Conservation (phyloP, 1,284 basidiomycete genomes). For the Cutaneotrichosporon sp. region DNA sequence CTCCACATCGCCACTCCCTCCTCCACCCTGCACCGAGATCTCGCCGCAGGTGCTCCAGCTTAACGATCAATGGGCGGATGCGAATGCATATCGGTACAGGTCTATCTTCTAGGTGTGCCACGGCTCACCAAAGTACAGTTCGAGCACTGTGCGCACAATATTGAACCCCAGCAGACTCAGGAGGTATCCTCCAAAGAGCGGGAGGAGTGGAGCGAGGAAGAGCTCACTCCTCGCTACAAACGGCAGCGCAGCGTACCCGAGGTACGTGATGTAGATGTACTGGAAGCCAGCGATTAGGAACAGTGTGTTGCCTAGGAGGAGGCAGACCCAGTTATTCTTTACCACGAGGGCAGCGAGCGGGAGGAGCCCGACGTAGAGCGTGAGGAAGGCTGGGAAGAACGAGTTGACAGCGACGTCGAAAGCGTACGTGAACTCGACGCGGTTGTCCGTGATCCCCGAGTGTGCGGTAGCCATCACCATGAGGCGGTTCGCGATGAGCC, state of each 20-base stretch:
- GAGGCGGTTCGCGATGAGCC: slow-evolving; percentile 74
- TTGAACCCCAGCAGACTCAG: slow-evolving; percentile 87
- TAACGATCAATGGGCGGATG: background rate
- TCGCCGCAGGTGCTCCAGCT: background rate
- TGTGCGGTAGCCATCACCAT: slow-evolving; percentile 64
- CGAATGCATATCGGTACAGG: background rate
- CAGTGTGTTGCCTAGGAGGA: slow-evolving; percentile 89
- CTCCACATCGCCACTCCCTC: background rate
- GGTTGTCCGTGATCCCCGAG: slow-evolving; percentile 67
- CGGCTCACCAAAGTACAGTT: slow-evolving; percentile 67
- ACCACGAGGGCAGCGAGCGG: slow-evolving; percentile 78
- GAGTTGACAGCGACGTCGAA: slow-evolving; percentile 94
- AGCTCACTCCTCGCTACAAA: slow-evolving; percentile 84
- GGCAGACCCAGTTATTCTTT: slow-evolving; percentile 81
- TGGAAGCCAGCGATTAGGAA: slow-evolving; percentile 81
- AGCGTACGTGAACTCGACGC: slow-evolving; percentile 85
- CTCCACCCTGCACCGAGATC: background rate
- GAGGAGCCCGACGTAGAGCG: slow-evolving; percentile 79
- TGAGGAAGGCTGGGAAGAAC: slow-evolving; percentile 88
- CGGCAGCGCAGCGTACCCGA: slow-evolving; percentile 82
- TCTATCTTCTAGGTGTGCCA: slow-evolving; percentile 27
- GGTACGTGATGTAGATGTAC: slow-evolving; percentile 85
- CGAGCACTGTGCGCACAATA: slow-evolving; percentile 72
- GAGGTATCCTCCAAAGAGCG: slow-evolving; percentile 77
- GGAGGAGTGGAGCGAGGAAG: slow-evolving; percentile 77